Evolutionary conservation across 2,329 filamentous ascomycete species (phyloP), one percentile per base, ranked within the genome.

Genomic region (Fusarium praegraminearum): DNA sequence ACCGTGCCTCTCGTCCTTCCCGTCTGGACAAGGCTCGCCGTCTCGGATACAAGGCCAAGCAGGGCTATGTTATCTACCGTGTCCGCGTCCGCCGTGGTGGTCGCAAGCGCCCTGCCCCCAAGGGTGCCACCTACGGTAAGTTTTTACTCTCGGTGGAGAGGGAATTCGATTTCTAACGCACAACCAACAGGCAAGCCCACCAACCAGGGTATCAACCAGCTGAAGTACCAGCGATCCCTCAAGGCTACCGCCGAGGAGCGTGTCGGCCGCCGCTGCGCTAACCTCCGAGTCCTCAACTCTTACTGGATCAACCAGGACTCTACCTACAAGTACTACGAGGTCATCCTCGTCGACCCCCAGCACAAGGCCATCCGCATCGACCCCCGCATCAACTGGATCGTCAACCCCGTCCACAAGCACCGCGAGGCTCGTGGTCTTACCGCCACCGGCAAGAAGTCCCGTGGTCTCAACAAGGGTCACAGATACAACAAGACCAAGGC

Each of bases 231-330:
- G 91, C 93, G 95, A 84, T 98, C 96, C 77, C 94, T 98, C 83
- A 92, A 92, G 85, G 89, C 95, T 79, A 99, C 96, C 79, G 97
- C 97, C 79, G 97, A 99, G 90, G 96, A 99, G 92, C 96, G 96
- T 92, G 95, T 99, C 83, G 96, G 97, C 81, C 94, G 94, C 85
- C 94, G 95, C 84, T 98, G 94, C 89, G 94, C 94, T 86, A 99
- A 99, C 88, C 87, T 99, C 84, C 94, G 96, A 82, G 96, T 99
- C 82, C 92, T 99, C 81, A 99, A 99, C 93, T 98, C 95, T 73
- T 99, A 99, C 94, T 99, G 97, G 97, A 93, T 99, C 89, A 99
- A 99, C 93, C 94, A 98, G 90, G 96, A 99, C 89, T 98, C 94
- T 69, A 99, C 96, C 86, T 99, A 98, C 93, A 99, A 99, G 90